These are phyloP conservation scores for Ustilago tritici DNA, from an alignment of 1,284 basidiomycete species.

Conservation along the genomic window DNA sequence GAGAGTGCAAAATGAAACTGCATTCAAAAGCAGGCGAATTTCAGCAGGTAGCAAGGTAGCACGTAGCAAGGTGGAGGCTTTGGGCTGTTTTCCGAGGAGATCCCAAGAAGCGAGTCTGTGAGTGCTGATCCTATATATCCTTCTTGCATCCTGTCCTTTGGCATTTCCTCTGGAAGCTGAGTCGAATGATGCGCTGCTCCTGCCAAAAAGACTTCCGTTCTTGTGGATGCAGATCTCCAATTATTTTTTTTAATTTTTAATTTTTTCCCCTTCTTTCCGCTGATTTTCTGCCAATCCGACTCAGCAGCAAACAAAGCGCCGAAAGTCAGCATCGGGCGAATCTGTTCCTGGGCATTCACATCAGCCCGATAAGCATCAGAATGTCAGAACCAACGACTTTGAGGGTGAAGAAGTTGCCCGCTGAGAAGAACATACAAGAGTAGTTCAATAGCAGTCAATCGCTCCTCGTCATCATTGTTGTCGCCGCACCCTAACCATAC, in stretches of 20 bases:
- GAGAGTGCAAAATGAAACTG: not conserved
- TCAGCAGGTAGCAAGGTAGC: not conserved
- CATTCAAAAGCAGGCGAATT: not conserved
- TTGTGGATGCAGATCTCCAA: constrained; percentile 1
- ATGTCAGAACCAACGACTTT: constrained; percentile 1
- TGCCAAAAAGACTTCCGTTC: no score
- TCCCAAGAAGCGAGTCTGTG: no score
- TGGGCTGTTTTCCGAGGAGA: constrained; percentile 13
- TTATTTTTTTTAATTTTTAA: not conserved
- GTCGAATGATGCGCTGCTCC: not conserved
- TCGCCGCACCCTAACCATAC: not conserved
- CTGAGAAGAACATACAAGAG: constrained; percentile 5
- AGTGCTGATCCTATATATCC: constrained; percentile 1
- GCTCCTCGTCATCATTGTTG: constrained; percentile 4
- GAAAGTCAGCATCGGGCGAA: not conserved
- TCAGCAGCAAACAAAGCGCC: constrained; percentile 12
- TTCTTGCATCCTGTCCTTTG: not conserved
- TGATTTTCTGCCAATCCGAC: not conserved
- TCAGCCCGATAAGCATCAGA: not conserved
- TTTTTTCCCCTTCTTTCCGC: not conserved
- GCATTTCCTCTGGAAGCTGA: not conserved
- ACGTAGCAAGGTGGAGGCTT: constrained; percentile 18
- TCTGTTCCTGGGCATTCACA: not conserved
- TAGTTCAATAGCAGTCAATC: constrained; percentile 3
- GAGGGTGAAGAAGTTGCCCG: constrained; percentile 13